A percentile compares a stretch with the other conserved stretches of the same genome.
Conservation (phyloP, 108 stramenopile species). For the Seminavis robusta region DNA sequence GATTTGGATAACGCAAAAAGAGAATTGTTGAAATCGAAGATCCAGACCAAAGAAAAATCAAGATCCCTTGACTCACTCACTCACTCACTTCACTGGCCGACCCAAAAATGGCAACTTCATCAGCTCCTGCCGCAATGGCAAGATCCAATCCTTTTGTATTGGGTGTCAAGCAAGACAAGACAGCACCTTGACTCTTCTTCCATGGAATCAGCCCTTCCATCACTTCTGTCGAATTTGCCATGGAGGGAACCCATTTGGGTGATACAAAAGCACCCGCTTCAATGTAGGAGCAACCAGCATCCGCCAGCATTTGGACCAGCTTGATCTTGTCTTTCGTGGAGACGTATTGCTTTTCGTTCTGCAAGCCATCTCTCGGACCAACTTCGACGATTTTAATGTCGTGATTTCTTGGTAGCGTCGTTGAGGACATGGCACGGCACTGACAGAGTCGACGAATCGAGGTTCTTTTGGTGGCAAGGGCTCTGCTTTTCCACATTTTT, state of each 20-base stretch:
- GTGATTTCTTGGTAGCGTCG: too few relatives aligned
- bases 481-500: too few relatives aligned
- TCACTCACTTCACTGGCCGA: conserved; percentile 91
- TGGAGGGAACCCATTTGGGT: conserved; percentile 89
- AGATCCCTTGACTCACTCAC: too few relatives aligned
- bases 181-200: conserved; percentile 24
- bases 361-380: conserved; percentile 72
- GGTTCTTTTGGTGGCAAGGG: too few relatives aligned
- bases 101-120: conserved; percentile 85
- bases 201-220: conserved; percentile 25
- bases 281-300: conserved; percentile 61
- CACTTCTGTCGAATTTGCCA: conserved; percentile 71
- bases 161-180: conserved; percentile 56
- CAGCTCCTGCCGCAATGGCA: conserved; percentile 27
- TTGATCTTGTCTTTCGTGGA: conserved; percentile 54
- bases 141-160: conserved; percentile 68
- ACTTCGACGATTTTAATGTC: conserved; percentile 55
- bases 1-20: too few relatives aligned
- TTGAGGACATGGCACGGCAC: too few relatives aligned
- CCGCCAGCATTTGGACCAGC: conserved; percentile 43
- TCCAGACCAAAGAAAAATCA: too few relatives aligned
- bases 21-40: too few relatives aligned
- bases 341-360: conserved; percentile 61
- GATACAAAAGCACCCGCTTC: conserved; percentile 86
- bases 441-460: too few relatives aligned